Conservation (phyloP, 2,329 filamentous ascomycete species). For the Eurotiales sp. region DNA sequence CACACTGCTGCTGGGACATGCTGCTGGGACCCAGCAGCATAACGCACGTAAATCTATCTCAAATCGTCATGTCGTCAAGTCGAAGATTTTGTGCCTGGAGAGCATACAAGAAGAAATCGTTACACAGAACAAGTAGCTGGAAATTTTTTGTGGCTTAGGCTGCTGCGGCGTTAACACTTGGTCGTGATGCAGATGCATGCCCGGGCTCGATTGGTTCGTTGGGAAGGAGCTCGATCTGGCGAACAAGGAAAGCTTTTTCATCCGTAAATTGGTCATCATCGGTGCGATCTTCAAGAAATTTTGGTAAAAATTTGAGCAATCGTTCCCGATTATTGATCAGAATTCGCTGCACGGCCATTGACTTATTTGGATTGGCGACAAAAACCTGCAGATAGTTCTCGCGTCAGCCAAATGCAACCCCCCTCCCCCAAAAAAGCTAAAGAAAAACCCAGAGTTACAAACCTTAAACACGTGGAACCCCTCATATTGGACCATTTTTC, state of each 20-base stretch:
- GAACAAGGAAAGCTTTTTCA: conserved; percentile 94
- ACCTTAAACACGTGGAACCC: conserved; percentile 98
- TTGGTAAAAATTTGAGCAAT: conserved; percentile 80
- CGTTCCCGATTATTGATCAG: conserved; percentile 94
- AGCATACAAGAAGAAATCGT: no score
- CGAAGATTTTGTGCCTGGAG: neutral
- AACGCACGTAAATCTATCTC: neutral
- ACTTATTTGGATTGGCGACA: conserved; percentile 97
- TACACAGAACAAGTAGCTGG: no score
- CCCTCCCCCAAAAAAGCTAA: neutral
- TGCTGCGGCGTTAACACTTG: conserved; percentile 20
- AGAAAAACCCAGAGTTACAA: conserved; percentile 10
- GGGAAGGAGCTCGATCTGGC: conserved; percentile 67
- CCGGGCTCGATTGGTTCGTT: conserved; percentile 38
- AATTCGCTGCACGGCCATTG: conserved; percentile 90
- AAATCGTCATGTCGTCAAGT: conserved; percentile 7
- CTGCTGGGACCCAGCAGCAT: neutral
- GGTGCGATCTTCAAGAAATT: conserved; percentile 89
- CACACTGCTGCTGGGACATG: neutral
- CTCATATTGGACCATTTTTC: conserved; percentile 99
- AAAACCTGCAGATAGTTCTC: conserved; percentile 61
- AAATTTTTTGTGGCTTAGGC: conserved; percentile 22
- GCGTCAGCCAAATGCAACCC: conserved; percentile 21
- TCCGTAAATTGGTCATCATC: conserved; percentile 99
- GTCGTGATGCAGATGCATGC: conserved; percentile 24